A percentile compares a stretch with the other conserved stretches of the same genome.
phyloP scores from a whole-genome alignment of 768 basidiomycete genomes.

The Suillus tomentosus region DNA sequence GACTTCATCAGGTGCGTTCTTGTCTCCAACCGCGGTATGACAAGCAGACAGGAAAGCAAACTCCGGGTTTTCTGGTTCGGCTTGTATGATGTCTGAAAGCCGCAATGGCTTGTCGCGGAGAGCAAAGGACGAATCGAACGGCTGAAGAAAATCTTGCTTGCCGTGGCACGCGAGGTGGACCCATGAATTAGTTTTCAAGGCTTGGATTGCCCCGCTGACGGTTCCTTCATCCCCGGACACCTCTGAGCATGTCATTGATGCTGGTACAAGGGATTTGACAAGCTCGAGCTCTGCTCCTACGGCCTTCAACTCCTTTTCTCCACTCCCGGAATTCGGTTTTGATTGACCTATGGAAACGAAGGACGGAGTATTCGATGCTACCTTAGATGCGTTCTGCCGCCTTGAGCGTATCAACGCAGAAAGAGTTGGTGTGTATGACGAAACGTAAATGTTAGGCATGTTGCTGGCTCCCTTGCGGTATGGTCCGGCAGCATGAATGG shows the following conservation, averaged over 20 bases:
- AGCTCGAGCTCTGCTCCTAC: constrained; percentile 25
- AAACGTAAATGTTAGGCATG: constrained; percentile 26
- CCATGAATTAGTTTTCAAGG: constrained; percentile 26
- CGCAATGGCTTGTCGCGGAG: constrained; percentile 25
- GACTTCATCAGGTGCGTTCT: constrained; percentile 31
- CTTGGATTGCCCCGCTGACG: constrained; percentile 14
- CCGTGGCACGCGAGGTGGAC: constrained; percentile 38
- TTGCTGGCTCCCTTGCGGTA: constrained; percentile 21
- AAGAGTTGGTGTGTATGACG: constrained; percentile 38
- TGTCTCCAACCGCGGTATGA: constrained; percentile 30
- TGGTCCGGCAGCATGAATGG: constrained; percentile 35
- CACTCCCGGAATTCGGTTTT: constrained; percentile 5
- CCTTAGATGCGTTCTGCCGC: background rate
- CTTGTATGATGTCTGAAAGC: constrained; percentile 27
- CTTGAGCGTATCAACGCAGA: constrained; percentile 31
- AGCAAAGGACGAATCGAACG: constrained; percentile 30
- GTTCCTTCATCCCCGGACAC: constrained; percentile 22
- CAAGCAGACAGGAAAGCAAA: constrained; percentile 40
- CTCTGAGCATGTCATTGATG: constrained; percentile 15
- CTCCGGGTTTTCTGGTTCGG: constrained; percentile 18
- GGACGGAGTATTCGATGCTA: background rate
- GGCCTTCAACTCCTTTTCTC: constrained; percentile 15
- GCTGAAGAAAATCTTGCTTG: constrained; percentile 19
- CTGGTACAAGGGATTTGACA: constrained; percentile 21
- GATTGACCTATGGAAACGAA: constrained; percentile 25